Evolutionary conservation across 257 asterid genomes (phyloP), one percentile per base, ranked within the genome.

Genomic region (Linaria vulgaris): DNA sequence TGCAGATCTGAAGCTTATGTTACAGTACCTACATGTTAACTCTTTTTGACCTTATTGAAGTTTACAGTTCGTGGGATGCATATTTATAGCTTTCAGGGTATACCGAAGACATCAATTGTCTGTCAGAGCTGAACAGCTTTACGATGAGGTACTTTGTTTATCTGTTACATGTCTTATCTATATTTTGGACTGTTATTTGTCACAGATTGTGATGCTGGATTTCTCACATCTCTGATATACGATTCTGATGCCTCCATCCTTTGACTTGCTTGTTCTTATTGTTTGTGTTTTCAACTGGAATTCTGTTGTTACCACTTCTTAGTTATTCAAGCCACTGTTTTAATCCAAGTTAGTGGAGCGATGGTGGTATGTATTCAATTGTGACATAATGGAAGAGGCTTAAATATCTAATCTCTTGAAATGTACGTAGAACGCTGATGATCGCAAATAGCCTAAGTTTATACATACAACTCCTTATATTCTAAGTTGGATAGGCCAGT

Each of bases 21-120:
- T 76, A 68, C 21, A 19, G 58, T 47, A 71, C 62, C 66, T 66
- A 50, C 73, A 45, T 71, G 55, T 74, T 74, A 67, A 77, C 64
- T 74, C 76, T 79, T 80, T 78, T 78, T 88, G 84, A 84, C 82
- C 66, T 67, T 69, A 49, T 79, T 79, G 69, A 79, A 77, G 66
- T 80, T 88, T 86, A 68, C 88, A 91, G 96, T 80, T 91, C 70
- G 48, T 72, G 50, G 98, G 95, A 74, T 79, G 91, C 85, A 64
- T 73, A 68, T 31, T 82, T 63, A 66, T 79, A 61, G 70, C 87
- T 39, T 74, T 63, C 44, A 83, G 73, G 79, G 77, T 74, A 48
- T 76, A 71, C 52, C 64, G 56, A 69, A 79, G 79, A 59, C 80
- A 80, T 72, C 67, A 73, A 65, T 74, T 91, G 68, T 78, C 87